Base-by-base conservation (phyloP, 1,139 yeast genomes). In the Lodderomyces theae region DNA sequence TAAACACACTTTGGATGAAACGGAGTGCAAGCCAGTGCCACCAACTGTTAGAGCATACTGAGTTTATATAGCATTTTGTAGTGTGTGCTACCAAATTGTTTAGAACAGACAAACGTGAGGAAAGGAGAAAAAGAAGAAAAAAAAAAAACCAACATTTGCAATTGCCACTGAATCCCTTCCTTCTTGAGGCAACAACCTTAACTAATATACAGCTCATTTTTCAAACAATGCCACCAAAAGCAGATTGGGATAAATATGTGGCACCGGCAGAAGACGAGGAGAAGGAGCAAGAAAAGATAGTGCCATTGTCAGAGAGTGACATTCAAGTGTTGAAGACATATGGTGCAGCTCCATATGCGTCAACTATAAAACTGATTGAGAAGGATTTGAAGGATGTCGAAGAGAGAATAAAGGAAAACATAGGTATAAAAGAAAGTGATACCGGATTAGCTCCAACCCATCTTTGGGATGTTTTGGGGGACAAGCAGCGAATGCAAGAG, bases 381-480 rank as follows among this genome's bases (percentile, higher is more conserved):
- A 79, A 82, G 53, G 97, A 90, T 61, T 76, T 92, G 54, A 85
- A 86, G 59, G 82, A 79, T 37, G 77, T 90, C 44, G 96, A 89
- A 61, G 75, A 80, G 25, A 77, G 92, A 52, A 94, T 94, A 56
- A 90, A 89, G 61, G 97, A 92, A 60, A 89, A 86, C 63, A 86
- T 89, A 46, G 97, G 97, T 33, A 78, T 89, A 54, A 88, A 88
- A 61, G 97, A 89, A 64, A 82, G 94, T 56, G 97, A 92, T 61
- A 90, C 97, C 1, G 98, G 98, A 13, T 74, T 92, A 48, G 89
- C 97, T 17, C 90, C 95, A 38, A 96, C 97, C 5, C 95, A 88
- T 58, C 69, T 90, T 51, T 92, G 99, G 99, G 99, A 92, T 69
- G 87, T 92, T 38, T 81, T 83, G 75, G 97, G 97, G 17, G 99